These are phyloP conservation scores for Penicillium alfredii DNA, from an alignment of 495 filamentous ascomycete species.

Conservation along the genomic window DNA sequence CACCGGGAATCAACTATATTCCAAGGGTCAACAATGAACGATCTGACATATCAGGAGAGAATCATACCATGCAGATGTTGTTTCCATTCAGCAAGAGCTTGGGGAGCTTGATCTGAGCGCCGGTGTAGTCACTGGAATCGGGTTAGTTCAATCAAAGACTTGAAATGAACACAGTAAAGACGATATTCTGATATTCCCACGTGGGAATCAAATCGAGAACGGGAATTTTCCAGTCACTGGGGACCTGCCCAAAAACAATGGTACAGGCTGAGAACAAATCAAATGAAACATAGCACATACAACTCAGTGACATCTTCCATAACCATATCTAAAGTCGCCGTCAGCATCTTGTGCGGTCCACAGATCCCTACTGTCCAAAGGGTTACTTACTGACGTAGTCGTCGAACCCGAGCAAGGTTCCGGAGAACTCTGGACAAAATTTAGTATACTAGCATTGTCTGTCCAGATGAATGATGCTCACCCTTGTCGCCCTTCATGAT, in stretches of 20 bases:
- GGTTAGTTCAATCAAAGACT: too few relatives aligned
- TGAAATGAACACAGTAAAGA: too few relatives aligned
- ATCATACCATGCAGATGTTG: slow-evolving; percentile 93
- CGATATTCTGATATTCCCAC: background rate
- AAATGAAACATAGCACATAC: slow-evolving; percentile 50
- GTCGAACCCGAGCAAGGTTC: slow-evolving; percentile 90
- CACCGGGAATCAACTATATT: slow-evolving; percentile 75
- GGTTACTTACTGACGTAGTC: slow-evolving; percentile 94
- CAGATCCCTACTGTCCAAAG: background rate
- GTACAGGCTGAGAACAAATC: background rate
- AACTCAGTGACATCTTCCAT: slow-evolving; percentile 95
- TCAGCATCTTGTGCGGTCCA: slow-evolving; percentile 11
- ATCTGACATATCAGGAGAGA: background rate
- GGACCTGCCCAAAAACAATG: background rate
- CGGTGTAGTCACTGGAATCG: slow-evolving; percentile 73
- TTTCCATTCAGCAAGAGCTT: slow-evolving; percentile 98
- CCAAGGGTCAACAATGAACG: slow-evolving; percentile 7
- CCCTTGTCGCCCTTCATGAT: slow-evolving; percentile 99
- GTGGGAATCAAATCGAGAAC: background rate
- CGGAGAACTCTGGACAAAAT: slow-evolving; percentile 70
- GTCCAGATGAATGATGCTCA: slow-evolving; percentile 19
- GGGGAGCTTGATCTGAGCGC: slow-evolving; percentile 75
- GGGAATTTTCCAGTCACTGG: too few relatives aligned
- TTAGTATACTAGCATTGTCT: slow-evolving; percentile 11
- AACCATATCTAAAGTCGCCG: slow-evolving; percentile 73